Evolutionary conservation across 768 basidiomycete species (phyloP), one percentile per base, ranked within the genome.

Genomic region (Boletellus ananiceps): DNA sequence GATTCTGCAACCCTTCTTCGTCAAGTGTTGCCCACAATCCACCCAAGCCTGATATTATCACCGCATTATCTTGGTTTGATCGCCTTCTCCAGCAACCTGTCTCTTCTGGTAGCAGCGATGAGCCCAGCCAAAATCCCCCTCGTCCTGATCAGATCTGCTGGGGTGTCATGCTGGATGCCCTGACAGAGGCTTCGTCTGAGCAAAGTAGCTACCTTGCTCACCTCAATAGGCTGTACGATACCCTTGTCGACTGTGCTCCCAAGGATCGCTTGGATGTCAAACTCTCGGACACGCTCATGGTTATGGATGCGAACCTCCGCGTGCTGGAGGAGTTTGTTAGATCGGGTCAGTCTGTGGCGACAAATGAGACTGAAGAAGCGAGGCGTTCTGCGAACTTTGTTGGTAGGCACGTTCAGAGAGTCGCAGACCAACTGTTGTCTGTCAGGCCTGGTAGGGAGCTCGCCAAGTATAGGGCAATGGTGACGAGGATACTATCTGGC

Each of bases 51-150:
- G 91, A 93, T 59, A 58, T 83, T 5, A 56, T 69, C 2, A 83
- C 79, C 0, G 89, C 89, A 0, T 57, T 83, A 37, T 63, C 71
- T 5, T 94, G 91, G 91, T 88, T 86, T 57, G 72, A 83, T 36
- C 76, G 79, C 40, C 72, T 92, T 27, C 66, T 86, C 40, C 62
- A 66, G 23, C 77, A 81, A 49, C 65, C 60, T 59, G 57, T 47
- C 56, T 62, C 59, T 56, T 56, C 52, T 48, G 56, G 47, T 14
- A 47, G 73, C 52, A 73, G 74, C 1, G 78, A 71, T 54, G 68
- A 75, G 43, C 66, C 80, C 1, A 63, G 74, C 7, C 66, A 62
- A 9, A 63, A 64, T 0, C 73, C 80, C 15, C 65, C 74, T 4
- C 74, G 76, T 11, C 88, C 88, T 3, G 76, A 80, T 54, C 51